Base-by-base conservation (phyloP, 1,139 yeast species). In the Yamadazyma epiphylla region DNA sequence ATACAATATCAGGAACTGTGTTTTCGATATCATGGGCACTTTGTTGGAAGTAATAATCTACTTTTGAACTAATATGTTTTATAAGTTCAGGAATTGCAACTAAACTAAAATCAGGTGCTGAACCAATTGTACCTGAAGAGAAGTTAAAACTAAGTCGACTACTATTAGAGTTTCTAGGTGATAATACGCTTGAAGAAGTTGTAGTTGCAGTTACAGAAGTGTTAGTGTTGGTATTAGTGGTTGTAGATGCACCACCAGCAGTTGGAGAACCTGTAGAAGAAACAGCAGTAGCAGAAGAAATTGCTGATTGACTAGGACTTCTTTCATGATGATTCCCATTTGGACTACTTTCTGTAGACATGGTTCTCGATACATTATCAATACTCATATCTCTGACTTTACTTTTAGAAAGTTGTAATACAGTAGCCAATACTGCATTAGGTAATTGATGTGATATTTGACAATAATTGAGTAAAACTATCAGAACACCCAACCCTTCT, bases 1-100 rank as follows among this genome's bases (percentile, higher is more conserved):
- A 84, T 0, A 88, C 89, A 3, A 83, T 57, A 39, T 82, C 91
- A 0, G 97, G 97, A 0, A 83, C 89, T 43, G 76, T 75, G 43
- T 89, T 95, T 37, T 80, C 88, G 11, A 71, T 65, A 33, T 76
- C 79, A 20, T 63, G 53, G 9, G 77, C 66, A 22, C 94, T 79
- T 24, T 69, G 48, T 24, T 78, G 79, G 52, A 80, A 87, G 45
- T 62, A 77, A 19, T 65, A 63, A 10, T 82, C 51, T 1, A 74
- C 70, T 34, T 77, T 77, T 15, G 63, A 63, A 10, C 58, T 48
- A 12, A 64, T 41, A 13, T 55, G 48, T 28, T 74, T 70, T 5
- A 86, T 53, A 13, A 83, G 53, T 22, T 77, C 82, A 1, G 80
- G 60, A 4, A 59, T 36, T 3, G 64, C 55, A 11, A 62, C 32